phyloP scores from a whole-genome alignment of 306 rosid species.

The Potentilla sterilis region DNA sequence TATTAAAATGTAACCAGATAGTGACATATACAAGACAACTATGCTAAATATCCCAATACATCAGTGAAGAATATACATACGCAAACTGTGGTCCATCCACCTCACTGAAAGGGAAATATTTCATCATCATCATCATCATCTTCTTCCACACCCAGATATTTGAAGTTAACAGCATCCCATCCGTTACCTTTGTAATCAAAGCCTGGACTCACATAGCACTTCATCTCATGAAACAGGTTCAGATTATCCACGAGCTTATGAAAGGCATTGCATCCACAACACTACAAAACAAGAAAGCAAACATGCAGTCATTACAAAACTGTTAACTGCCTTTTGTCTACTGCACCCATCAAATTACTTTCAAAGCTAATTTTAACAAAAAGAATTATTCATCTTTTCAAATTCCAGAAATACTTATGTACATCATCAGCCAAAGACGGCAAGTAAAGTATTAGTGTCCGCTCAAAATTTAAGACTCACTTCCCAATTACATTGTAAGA shows the following conservation, averaged over 20 bases:
- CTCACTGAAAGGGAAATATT: constrained; percentile 55
- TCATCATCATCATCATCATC: constrained; percentile 44
- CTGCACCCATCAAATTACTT: not conserved
- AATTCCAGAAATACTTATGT: not conserved
- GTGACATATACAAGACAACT: constrained; percentile 39
- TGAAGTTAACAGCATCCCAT: constrained; percentile 66
- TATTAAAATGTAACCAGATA: constrained; percentile 12
- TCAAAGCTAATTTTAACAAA: not conserved
- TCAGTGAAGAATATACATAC: constrained; percentile 37
- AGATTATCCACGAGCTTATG: constrained; percentile 96
- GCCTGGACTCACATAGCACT: constrained; percentile 75
- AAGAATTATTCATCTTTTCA: not conserved
- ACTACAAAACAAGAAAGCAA: constrained; percentile 42
- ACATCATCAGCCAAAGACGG: not conserved
- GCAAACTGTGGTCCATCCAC: constrained; percentile 25
- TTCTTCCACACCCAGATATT: constrained; percentile 55
- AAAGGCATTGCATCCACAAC: constrained; percentile 88
- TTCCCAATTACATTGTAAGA: not conserved
- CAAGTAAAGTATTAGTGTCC: not conserved
- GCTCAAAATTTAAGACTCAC: not conserved
- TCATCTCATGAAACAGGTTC: constrained; percentile 89
- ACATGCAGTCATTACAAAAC: not conserved
- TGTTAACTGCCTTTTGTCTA: not conserved
- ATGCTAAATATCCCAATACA: constrained; percentile 28
- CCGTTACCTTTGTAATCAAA: constrained; percentile 69